Conservation (phyloP, 2,329 filamentous ascomycete species). For the Pestalotiopsis sp. region DNA sequence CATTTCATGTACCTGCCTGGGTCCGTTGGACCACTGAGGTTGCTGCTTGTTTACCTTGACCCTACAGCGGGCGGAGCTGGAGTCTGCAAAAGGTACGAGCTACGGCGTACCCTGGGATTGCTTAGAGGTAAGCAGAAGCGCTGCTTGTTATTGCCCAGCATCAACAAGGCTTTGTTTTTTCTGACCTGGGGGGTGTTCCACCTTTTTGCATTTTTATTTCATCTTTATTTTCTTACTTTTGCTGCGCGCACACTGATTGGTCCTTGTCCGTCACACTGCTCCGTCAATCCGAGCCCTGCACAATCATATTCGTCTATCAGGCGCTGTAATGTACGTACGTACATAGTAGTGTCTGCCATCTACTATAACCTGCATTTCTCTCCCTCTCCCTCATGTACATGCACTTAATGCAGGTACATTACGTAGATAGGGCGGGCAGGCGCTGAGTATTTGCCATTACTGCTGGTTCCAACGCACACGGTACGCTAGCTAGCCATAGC, state of each 20-base stretch:
- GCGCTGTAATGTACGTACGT: background rate
- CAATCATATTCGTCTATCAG: background rate
- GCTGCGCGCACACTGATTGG: background rate
- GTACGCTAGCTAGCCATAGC: background rate
- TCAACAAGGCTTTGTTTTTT: constrained; percentile 10
- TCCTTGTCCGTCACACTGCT: background rate
- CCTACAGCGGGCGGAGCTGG: constrained; percentile 15
- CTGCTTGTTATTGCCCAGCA: constrained; percentile 13
- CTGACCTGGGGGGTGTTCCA: background rate
- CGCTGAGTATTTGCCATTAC: background rate
- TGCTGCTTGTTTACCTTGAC: background rate
- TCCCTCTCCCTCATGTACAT: background rate
- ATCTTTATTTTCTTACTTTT: background rate
- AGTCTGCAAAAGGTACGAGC: constrained; percentile 12
- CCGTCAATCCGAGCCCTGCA: background rate
- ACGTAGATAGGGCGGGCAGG: background rate
- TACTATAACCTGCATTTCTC: background rate
- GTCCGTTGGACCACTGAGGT: constrained; percentile 1
- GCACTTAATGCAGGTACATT: background rate
- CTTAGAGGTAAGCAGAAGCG: background rate
- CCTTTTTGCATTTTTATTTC: background rate
- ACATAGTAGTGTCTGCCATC: background rate
- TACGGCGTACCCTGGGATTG: constrained; percentile 12
- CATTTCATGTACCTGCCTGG: background rate
- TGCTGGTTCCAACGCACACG: background rate